These are phyloP conservation scores for Eleusine indica DNA, from an alignment of 176 grass and related monocot species.

Conservation along the genomic window DNA sequence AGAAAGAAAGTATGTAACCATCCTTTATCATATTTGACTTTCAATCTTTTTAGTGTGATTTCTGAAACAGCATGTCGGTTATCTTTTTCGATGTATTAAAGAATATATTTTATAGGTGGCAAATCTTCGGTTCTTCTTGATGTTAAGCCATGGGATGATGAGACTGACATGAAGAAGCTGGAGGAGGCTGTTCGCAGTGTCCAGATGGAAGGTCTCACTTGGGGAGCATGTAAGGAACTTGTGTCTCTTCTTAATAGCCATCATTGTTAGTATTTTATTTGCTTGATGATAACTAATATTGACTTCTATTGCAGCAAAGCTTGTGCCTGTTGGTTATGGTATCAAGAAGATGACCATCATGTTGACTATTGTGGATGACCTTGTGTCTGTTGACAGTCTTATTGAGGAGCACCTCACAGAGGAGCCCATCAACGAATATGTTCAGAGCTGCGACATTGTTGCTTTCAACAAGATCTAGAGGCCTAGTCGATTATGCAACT, in stretches of 20 bases:
- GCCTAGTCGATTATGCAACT: neutral
- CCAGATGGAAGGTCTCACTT: constrained; percentile 76
- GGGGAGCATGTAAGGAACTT: constrained; percentile 80
- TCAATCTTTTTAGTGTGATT: neutral
- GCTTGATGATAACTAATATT: neutral
- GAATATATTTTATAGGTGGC: constrained; percentile 56
- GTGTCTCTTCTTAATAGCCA: neutral
- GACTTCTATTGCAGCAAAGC: constrained; percentile 63
- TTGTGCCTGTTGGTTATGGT: constrained; percentile 86
- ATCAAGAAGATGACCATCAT: constrained; percentile 96
- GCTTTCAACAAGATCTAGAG: constrained; percentile 98
- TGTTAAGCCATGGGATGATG: constrained; percentile 97
- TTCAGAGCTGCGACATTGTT: constrained; percentile 95
- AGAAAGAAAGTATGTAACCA: constrained; percentile 71
- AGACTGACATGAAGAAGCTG: constrained; percentile 94
- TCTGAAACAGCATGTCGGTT: neutral
- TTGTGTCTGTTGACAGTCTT: constrained; percentile 75
- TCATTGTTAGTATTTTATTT: neutral
- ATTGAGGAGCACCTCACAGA: constrained; percentile 67
- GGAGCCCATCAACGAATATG: constrained; percentile 63
- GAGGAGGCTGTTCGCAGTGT: constrained; percentile 88
- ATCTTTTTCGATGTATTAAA: neutral
- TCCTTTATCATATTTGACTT: neutral
- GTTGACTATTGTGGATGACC: constrained; percentile 85
- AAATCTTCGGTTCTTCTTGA: constrained; percentile 94